Percentiles rank a stretch among this genome's conserved stretches.
Conservation (phyloP, 1,284 basidiomycete genomes). For the Ceratobasidium sp. region DNA sequence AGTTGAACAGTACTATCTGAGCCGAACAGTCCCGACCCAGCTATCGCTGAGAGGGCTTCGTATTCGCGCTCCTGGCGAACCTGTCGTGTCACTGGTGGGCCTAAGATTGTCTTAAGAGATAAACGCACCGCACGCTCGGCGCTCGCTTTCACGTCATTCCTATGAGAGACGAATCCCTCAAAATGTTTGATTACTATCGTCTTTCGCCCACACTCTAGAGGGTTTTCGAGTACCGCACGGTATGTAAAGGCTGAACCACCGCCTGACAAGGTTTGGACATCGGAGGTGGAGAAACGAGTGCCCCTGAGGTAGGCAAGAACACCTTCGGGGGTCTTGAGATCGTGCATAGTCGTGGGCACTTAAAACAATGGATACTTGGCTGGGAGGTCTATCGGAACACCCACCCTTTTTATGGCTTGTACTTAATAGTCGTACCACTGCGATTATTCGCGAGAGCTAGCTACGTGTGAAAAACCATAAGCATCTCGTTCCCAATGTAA, state of each 20-base stretch:
- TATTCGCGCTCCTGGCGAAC: conserved; percentile 10
- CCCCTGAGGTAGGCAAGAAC: not conserved
- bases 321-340: conserved; percentile 9
- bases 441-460: too few species aligned
- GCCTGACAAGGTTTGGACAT: conserved; percentile 5
- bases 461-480: too few species aligned
- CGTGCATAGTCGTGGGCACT: too few species aligned
- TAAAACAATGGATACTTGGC: too few species aligned
- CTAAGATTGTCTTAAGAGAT: too few species aligned
- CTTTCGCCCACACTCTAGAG: not conserved
- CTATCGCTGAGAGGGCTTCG: not conserved
- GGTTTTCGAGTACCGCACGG: conserved; percentile 3
- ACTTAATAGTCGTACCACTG: too few species aligned
- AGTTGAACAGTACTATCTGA: conserved; percentile 6
- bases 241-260: not conserved
- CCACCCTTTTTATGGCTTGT: too few species aligned
- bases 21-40: not conserved
- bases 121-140: conserved; percentile 11
- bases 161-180: not conserved
- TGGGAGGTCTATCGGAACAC: too few species aligned
- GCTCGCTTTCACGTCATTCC: not conserved
- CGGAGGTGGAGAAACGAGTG: not conserved
- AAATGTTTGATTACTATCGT: conserved; percentile 21
- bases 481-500: too few species aligned
- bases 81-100: too few species aligned